Percentiles rank a stretch among this genome's conserved stretches.
These are phyloP conservation scores for Lactarius deliciosus DNA, from an alignment of 768 basidiomycete genomes.

Conservation along the genomic window DNA sequence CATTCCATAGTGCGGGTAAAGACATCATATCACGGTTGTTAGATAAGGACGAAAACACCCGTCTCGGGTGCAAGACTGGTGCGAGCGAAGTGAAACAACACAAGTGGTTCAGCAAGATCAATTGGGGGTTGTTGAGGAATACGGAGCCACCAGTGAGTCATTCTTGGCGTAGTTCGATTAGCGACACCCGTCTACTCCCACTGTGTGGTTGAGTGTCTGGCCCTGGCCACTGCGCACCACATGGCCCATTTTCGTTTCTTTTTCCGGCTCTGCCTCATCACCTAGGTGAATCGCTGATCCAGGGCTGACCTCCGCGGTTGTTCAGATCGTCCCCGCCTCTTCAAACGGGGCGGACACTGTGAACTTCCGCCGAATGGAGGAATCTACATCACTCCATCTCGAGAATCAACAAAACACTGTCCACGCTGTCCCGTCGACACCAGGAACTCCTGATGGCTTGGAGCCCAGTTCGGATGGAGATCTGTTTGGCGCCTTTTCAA, in stretches of 20 bases:
- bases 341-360: constrained; percentile 80
- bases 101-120: constrained; percentile 96
- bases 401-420: constrained; percentile 45
- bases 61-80: constrained; percentile 89
- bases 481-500: constrained; percentile 84
- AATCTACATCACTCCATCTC: constrained; percentile 88
- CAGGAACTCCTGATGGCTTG: constrained; percentile 43
- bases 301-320: constrained; percentile 11
- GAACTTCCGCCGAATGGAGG: constrained; percentile 89
- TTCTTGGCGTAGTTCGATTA: constrained; percentile 3
- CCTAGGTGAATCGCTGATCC: background rate
- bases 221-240: background rate
- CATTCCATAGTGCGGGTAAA: constrained; percentile 68
- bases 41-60: constrained; percentile 86
- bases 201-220: background rate
- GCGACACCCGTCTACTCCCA: background rate
- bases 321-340: constrained; percentile 75
- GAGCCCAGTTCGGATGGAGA: constrained; percentile 53
- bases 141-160: constrained; percentile 83
- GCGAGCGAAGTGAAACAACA: constrained; percentile 99
- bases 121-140: constrained; percentile 95
- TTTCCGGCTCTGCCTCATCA: background rate
- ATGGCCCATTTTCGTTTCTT: constrained; percentile 4
- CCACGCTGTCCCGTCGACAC: constrained; percentile 40
- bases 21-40: constrained; percentile 83